Evolutionary conservation across 257 asterid species (phyloP).

Genomic region (Schizonepeta tenuifolia): DNA sequence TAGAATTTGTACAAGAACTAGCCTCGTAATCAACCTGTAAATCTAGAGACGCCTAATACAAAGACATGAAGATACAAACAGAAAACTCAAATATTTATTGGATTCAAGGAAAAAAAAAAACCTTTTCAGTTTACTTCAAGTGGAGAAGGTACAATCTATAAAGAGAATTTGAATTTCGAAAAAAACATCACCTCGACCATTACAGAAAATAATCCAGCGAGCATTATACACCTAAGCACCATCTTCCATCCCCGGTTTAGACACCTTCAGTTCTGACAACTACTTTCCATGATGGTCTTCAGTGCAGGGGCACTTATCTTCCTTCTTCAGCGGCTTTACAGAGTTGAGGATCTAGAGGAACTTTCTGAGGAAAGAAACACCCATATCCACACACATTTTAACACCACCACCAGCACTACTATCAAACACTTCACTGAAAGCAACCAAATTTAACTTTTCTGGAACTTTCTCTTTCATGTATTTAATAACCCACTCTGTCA

Average conservation of each 20-base stretch:
- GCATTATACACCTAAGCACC: background rate
- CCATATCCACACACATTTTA: conserved; percentile 83
- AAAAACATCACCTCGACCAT: background rate
- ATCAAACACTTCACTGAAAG: conserved; percentile 76
- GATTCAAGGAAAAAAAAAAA: background rate
- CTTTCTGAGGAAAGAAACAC: conserved; percentile 78
- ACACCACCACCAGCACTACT: conserved; percentile 89
- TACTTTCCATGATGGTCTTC: conserved; percentile 58
- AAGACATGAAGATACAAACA: background rate
- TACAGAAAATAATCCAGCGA: background rate
- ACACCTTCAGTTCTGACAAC: conserved; percentile 46
- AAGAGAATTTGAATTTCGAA: background rate
- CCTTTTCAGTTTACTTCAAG: background rate
- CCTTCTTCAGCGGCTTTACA: conserved; percentile 97
- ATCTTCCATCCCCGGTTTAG: conserved; percentile 30
- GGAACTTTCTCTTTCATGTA: conserved; percentile 75
- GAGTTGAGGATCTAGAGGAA: conserved; percentile 87
- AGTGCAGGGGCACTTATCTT: conserved; percentile 72
- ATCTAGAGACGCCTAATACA: background rate
- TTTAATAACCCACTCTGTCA: conserved; percentile 57
- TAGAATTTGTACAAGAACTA: background rate
- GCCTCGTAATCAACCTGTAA: background rate
- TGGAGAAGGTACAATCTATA: background rate
- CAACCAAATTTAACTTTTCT: conserved; percentile 57
- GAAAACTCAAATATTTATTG: background rate